Conservation (phyloP, 805 yeast genomes). For the Metschnikowia koreensis region DNA sequence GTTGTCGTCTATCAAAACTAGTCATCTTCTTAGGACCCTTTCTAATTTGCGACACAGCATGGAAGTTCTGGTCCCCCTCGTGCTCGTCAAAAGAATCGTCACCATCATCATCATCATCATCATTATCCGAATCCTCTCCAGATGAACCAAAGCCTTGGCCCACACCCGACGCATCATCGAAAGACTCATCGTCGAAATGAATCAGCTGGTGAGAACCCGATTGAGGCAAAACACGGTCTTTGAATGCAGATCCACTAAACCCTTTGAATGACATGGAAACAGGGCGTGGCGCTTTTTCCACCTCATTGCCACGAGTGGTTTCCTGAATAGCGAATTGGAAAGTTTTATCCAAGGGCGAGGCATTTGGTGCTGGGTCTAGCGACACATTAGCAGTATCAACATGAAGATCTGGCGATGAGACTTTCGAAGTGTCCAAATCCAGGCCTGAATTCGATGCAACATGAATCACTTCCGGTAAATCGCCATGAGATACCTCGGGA, state of each 20-base stretch:
- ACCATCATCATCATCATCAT: conserved; percentile 4
- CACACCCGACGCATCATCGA: conserved; percentile 28
- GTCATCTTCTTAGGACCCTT: conserved; percentile 4
- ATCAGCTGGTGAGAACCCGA: conserved; percentile 43
- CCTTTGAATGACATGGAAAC: conserved; percentile 62
- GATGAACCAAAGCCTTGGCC: conserved; percentile 39
- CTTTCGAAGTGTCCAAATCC: conserved; percentile 3
- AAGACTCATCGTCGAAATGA: conserved; percentile 33
- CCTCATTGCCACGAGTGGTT: neutral
- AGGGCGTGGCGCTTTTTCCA: conserved; percentile 26
- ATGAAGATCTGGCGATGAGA: neutral
- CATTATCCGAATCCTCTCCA: conserved; percentile 21
- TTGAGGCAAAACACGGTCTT: conserved; percentile 10
- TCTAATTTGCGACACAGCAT: neutral
- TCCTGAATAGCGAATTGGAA: conserved; percentile 13
- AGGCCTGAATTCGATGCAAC: neutral
- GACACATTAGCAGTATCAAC: neutral
- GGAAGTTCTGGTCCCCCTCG: neutral
- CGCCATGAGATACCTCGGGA: neutral
- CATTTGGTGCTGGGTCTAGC: conserved; percentile 2
- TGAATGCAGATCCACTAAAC: conserved; percentile 54
- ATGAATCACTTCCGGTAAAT: neutral
- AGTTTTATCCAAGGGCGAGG: conserved; percentile 14
- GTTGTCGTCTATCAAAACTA: conserved; percentile 13
- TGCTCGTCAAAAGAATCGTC: conserved; percentile 1